Conservation (phyloP, 73 alveolate species). For the Stentor roeselii region DNA sequence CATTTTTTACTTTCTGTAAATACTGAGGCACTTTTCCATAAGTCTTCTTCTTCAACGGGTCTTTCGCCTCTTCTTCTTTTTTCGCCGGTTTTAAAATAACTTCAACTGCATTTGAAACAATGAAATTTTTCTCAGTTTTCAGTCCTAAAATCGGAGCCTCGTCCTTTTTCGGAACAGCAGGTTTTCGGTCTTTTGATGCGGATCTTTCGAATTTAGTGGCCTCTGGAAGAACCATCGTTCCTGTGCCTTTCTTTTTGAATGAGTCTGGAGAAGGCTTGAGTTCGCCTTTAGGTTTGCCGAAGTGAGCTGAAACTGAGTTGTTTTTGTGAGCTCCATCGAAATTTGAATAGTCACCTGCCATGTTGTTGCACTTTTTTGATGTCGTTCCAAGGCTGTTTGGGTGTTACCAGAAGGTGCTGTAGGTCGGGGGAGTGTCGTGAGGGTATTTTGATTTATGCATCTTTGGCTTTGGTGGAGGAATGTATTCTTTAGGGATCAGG, state of each 20-base stretch:
- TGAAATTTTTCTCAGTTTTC: conserved; percentile 48
- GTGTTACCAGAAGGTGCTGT: conserved; percentile 81
- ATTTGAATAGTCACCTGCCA: conserved; percentile 37
- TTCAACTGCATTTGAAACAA: conserved; percentile 60
- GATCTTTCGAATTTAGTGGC: conserved; percentile 29
- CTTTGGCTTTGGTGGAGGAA: conserved; percentile 78
- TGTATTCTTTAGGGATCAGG: conserved; percentile 81
- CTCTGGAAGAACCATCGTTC: conserved; percentile 30
- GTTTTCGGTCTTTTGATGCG: conserved; percentile 31
- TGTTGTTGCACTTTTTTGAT: conserved; percentile 66
- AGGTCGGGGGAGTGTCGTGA: conserved; percentile 80
- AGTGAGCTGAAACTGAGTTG: conserved; percentile 35
- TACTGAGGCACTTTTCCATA: conserved; percentile 59
- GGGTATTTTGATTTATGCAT: conserved; percentile 77
- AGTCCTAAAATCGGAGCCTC: conserved; percentile 61
- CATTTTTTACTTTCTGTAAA: conserved; percentile 41
- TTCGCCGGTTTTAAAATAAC: conserved; percentile 54
- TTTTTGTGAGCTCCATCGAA: conserved; percentile 27
- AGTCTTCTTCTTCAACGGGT: conserved; percentile 41
- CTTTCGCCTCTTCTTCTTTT: conserved; percentile 1
- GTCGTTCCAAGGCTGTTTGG: no score
- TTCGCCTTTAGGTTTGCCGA: conserved; percentile 26
- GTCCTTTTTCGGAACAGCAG: conserved; percentile 40
- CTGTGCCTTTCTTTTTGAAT: conserved; percentile 26
- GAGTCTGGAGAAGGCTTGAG: conserved; percentile 33